Conservation (phyloP, 495 filamentous ascomycete species). For the Trichoderma virens region DNA sequence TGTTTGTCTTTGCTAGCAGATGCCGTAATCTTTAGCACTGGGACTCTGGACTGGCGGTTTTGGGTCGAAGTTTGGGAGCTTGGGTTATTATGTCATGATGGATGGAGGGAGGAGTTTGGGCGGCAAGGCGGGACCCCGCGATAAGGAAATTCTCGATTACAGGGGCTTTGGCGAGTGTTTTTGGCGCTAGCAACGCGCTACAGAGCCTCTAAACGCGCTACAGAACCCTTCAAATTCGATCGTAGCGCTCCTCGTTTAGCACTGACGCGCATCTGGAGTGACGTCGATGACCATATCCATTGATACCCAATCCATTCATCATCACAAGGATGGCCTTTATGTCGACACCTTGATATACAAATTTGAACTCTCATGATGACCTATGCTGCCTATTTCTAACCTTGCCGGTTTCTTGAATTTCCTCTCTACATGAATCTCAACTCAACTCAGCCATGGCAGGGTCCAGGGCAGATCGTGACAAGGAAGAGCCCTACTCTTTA, state of each 20-base stretch:
- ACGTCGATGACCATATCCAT: no score
- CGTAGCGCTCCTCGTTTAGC: not conserved
- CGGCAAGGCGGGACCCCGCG: not conserved
- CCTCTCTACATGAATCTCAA: no score
- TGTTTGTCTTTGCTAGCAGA: not conserved
- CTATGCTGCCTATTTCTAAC: no score
- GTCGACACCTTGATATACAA: no score
- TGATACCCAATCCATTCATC: no score
- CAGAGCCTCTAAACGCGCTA: not conserved
- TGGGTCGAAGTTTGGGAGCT: conserved; percentile 5
- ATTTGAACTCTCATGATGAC: no score
- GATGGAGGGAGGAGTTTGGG: not conserved
- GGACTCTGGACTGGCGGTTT: not conserved
- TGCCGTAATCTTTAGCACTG: not conserved
- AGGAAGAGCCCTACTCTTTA: no score
- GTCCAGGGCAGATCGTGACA: no score
- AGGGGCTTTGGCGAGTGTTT: not conserved
- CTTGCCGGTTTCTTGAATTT: no score
- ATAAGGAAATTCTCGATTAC: not conserved
- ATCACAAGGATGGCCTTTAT: no score
- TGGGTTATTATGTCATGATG: conserved; percentile 6
- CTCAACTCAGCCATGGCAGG: no score
- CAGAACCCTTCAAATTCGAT: not conserved
- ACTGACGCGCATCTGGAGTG: no score
- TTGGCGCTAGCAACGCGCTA: not conserved